Base-by-base conservation (phyloP, 257 asterid species). In the Fraxinus quadrangulata region DNA sequence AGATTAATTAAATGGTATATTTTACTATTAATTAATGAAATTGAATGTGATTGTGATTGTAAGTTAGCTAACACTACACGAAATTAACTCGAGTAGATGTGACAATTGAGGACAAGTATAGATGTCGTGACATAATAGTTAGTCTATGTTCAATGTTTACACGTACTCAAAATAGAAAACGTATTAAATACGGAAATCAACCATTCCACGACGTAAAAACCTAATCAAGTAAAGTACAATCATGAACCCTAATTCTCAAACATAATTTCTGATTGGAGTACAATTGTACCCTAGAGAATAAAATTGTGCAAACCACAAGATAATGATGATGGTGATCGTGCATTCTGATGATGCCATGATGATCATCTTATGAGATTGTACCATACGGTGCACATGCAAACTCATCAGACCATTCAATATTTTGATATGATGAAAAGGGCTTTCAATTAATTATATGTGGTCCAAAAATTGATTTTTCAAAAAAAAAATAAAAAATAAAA, bases 371-470 rank as follows among this genome's bases (percentile, higher is more conserved):
- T 82, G 73, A 61, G 81, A 61, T 76, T 85, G 73, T 81, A 71
- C 84, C 28, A 81, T 81, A 81, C 76, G 87, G 83, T 78, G 85
- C 89, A 83, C 89, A 83, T 86, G 87, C 83, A 74, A 75, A 66
- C 72, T 74, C 81, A 79, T 81, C 77, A 77, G 65, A 75, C 82
- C 84, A 72, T 79, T 70, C 76, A 34, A 31, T 61, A 21, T 78
- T 76, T 73, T 71, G 28, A 21, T 63, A 71, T 75, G 51, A 71
- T 65, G 21, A 24, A 3, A 39, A 65, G 16, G 21, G 71, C 8
- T 40, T 47, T 67, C 68, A 16, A 21, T 49, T 30, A 13, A 24
- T 26, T 69, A 21, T 12, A 56, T 42, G 72, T 65, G 82, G 84
- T 71, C 78, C 86, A 37, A 10, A 37, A 67, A 54, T 67, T 75